Base-by-base conservation (phyloP, 306 rosid species). In the Prunus mongolica region DNA sequence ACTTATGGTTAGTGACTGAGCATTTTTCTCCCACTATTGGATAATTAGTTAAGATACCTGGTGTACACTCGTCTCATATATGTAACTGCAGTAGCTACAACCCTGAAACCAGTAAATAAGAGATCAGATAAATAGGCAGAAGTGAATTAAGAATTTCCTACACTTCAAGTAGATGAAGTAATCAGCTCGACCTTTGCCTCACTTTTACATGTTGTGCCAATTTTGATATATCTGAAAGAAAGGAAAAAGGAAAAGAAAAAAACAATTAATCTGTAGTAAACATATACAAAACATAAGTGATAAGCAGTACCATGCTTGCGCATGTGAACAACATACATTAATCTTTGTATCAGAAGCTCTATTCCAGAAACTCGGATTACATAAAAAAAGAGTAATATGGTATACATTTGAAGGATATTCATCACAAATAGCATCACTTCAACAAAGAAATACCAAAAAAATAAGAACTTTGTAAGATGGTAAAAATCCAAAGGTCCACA, bases 41-140 rank as follows among this genome's bases (percentile, higher is more conserved):
- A 20, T 14, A 57, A 8, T 57, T 44, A 25, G 45, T 73, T 73
- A 46, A 46, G 12, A 74, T 94, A 94, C 98, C 90, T 87, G 80
- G 91, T 85, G 79, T 94, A 94, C 81, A 92, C 98, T 19, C 96
- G 98, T 79, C 98, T 91, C 98, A 94, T 89, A 84, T 94, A 94
- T 41, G 97, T 73, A 71, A 94, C 90, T 61, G 98, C 97, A 54
- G 98, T 94, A 63, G 98, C 98, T 73, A 91, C 95, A 77, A 94
- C 96, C 93, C 98, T 92, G 91, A 80, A 83, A 73, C 60, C 63
- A 77, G 84, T 65, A 75, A 66, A 85, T 76, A 63, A 73, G 78
- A 75, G 5, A 71, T 45, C 55, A 57, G 65, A 63, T 24, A 24
- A 46, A 54, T 28, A 25, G 38, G 54, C 66, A 60, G 54, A 64